Conservation (phyloP, 2,329 filamentous ascomycete genomes). For the Penicillium thymicola region DNA sequence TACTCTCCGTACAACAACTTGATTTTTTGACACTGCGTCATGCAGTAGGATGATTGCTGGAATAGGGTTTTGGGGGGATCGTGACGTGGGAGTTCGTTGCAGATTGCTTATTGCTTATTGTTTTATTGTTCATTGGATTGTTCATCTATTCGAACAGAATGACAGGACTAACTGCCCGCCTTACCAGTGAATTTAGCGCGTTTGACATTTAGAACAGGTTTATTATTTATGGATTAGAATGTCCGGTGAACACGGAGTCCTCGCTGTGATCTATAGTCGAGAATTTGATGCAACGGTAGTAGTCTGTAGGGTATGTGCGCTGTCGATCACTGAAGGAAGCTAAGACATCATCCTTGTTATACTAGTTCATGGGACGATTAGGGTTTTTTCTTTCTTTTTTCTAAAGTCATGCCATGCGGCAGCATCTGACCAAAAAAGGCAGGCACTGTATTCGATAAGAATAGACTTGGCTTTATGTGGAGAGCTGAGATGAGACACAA, state of each 20-base stretch:
- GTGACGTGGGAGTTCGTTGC: not conserved
- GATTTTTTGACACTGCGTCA: not conserved
- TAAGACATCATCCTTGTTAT: not conserved
- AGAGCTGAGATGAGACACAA: slow-evolving; percentile 4
- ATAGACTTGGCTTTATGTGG: not conserved
- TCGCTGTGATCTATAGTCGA: not conserved
- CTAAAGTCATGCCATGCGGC: not conserved
- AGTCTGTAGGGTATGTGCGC: not conserved
- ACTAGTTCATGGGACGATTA: not conserved
- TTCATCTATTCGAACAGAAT: not conserved
- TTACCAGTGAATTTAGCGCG: not conserved
- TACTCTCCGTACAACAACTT: no score
- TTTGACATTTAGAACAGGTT: not conserved
- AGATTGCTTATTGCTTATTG: not conserved
- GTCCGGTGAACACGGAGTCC: not conserved
- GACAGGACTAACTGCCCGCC: no score
- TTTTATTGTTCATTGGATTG: not conserved
- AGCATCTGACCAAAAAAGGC: not conserved
- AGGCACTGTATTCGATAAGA: not conserved
- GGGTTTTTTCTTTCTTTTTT: not conserved
- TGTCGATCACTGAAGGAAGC: not conserved
- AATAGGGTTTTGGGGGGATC: not conserved
- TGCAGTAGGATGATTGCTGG: not conserved
- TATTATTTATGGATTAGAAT: not conserved
- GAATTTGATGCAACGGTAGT: slow-evolving; percentile 1